A percentile compares a stretch with the other conserved stretches of the same genome.
phyloP scores from a whole-genome alignment of 352 stramenopile species.

The Aphanomyces astaci region DNA sequence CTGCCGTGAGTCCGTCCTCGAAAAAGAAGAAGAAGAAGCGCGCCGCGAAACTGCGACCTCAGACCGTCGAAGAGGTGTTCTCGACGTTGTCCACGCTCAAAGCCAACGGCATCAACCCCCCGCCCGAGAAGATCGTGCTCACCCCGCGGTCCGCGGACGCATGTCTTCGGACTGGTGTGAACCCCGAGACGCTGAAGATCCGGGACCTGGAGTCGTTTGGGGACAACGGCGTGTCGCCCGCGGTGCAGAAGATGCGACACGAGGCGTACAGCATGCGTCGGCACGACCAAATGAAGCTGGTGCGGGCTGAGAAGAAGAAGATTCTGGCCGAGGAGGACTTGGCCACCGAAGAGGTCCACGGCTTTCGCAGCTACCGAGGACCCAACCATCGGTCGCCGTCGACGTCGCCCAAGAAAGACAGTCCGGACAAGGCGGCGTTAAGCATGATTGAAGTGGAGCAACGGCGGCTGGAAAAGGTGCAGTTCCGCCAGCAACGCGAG shows the following conservation, averaged over 20 bases:
- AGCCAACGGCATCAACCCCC: conserved; percentile 59
- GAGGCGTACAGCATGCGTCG: conserved; percentile 87
- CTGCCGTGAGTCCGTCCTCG: background rate
- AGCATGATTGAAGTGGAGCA: conserved; percentile 58
- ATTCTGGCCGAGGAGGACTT: conserved; percentile 46
- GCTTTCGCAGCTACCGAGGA: no score
- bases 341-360: background rate
- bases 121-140: conserved; percentile 68
- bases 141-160: conserved; percentile 83
- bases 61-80: conserved; percentile 74
- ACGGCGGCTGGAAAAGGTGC: conserved; percentile 64
- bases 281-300: conserved; percentile 86
- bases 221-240: conserved; percentile 63
- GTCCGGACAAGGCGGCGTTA: conserved; percentile 28
- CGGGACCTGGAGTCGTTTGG: conserved; percentile 89
- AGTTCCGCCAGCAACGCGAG: conserved; percentile 64
- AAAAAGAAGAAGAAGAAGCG: conserved; percentile 53
- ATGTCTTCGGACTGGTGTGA: conserved; percentile 86
- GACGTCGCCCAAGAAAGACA: conserved; percentile 29
- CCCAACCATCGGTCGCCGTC: conserved; percentile 15
- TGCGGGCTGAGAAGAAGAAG: conserved; percentile 70
- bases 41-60: conserved; percentile 36
- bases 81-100: conserved; percentile 61
- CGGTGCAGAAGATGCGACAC: conserved; percentile 87
- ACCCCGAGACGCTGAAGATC: conserved; percentile 88